phyloP scores from a whole-genome alignment of 345 rosid genomes.

The Citrus maxima region DNA sequence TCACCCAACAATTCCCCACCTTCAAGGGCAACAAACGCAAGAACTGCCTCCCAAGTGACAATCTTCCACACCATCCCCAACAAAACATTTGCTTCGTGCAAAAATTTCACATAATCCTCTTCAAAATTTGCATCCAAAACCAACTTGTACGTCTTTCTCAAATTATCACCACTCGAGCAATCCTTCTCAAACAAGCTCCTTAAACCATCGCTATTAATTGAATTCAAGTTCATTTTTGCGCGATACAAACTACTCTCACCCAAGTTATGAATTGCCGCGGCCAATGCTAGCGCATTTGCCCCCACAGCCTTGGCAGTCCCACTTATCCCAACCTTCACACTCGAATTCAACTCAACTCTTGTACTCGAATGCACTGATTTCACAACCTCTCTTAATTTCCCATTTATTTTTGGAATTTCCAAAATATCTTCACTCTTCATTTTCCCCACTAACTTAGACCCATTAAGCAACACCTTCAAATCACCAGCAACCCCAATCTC shows the following conservation, averaged over 20 bases:
- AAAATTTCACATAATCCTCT: constrained; percentile 45
- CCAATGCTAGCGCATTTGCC: constrained; percentile 35
- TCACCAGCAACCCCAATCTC: constrained; percentile 66
- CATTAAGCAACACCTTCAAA: constrained; percentile 65
- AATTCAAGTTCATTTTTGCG: constrained; percentile 38
- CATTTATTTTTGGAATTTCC: constrained; percentile 50
- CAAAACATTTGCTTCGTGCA: constrained; percentile 42
- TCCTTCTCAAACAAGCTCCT: constrained; percentile 27
- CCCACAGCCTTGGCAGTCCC: constrained; percentile 30
- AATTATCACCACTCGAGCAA: constrained; percentile 18
- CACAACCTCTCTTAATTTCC: constrained; percentile 55
- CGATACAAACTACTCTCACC: constrained; percentile 57
- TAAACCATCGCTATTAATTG: constrained; percentile 30
- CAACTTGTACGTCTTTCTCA: constrained; percentile 29
- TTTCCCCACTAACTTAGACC: constrained; percentile 60
- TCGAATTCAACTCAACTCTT: constrained; percentile 53
- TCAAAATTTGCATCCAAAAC: constrained; percentile 31
- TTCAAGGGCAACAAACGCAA: constrained; percentile 59
- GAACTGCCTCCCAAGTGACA: constrained; percentile 74
- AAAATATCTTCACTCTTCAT: constrained; percentile 34
- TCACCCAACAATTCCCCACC: constrained; percentile 44
- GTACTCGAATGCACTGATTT: constrained; percentile 50
- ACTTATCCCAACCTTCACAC: constrained; percentile 30
- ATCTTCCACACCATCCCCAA: constrained; percentile 55
- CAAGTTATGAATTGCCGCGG: constrained; percentile 33